These are phyloP conservation scores for Hawksworthiomyces lignivorus DNA, from an alignment of 2,329 filamentous ascomycete species.

Conservation along the genomic window DNA sequence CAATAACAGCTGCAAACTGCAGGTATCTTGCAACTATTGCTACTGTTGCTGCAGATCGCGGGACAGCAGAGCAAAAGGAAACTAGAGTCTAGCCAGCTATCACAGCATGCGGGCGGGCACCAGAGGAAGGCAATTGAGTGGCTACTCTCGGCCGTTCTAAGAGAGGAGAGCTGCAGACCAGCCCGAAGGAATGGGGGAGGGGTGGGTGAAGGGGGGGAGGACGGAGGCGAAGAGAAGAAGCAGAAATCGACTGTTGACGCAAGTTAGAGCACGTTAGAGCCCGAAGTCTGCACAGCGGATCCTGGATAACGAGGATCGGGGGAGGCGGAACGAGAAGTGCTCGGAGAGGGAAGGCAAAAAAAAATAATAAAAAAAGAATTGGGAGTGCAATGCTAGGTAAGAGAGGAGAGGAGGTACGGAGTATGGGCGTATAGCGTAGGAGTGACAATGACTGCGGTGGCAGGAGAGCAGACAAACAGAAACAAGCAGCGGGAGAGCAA, in stretches of 20 bases:
- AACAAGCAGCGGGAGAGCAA: too few relatives aligned
- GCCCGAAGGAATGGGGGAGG: conserved; percentile 9
- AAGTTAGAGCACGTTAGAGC: conserved; percentile 8
- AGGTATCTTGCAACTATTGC: conserved; percentile 3
- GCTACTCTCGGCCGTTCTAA: conserved; percentile 3
- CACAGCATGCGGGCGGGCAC: background rate
- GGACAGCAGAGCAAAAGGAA: too few relatives aligned
- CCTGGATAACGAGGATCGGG: too few relatives aligned
- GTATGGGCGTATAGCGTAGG: too few relatives aligned
- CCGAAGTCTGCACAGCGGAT: too few relatives aligned
- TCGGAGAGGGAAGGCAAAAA: background rate
- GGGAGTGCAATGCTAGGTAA: background rate
- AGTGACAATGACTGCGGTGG: too few relatives aligned
- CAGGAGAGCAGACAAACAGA: too few relatives aligned
- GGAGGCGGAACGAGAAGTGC: conserved; percentile 2
- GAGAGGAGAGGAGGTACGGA: too few relatives aligned
- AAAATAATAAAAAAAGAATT: background rate
- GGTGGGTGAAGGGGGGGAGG: background rate
- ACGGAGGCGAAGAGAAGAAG: background rate
- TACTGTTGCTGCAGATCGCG: conserved; percentile 1
- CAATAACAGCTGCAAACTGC: conserved; percentile 3
- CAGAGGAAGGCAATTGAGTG: background rate
- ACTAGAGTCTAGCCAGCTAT: conserved; percentile 4
- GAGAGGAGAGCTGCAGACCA: conserved; percentile 3
- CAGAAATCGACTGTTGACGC: too few relatives aligned